A percentile compares a stretch with the other conserved stretches of the same genome.
phyloP scores from a whole-genome alignment of 2,329 filamentous ascomycete species.

The Colletotrichum destructivum region DNA sequence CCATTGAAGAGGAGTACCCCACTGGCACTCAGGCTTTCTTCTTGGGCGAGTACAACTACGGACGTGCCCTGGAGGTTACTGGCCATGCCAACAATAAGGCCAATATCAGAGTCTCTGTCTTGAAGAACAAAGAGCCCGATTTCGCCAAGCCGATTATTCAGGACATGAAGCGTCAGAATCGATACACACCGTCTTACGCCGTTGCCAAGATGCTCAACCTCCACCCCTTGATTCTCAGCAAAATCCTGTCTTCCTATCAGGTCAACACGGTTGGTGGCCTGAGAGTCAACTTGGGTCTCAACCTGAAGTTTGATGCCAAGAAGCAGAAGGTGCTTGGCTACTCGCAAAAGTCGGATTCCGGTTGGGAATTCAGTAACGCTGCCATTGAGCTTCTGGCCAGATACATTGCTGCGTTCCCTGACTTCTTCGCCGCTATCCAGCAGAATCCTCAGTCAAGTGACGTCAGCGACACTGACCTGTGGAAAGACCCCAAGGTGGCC shows the following conservation, averaged over 20 bases:
- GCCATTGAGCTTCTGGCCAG: conserved; percentile 85
- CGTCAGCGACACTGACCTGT: conserved; percentile 88
- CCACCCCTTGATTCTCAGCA: conserved; percentile 91
- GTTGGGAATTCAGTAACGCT: conserved; percentile 95
- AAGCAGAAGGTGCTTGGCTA: conserved; percentile 97
- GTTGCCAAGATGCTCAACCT: conserved; percentile 87
- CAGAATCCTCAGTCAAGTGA: conserved; percentile 88
- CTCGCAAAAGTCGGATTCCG: conserved; percentile 85
- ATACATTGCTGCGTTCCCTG: conserved; percentile 95
- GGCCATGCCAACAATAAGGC: conserved; percentile 82
- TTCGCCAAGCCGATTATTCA: conserved; percentile 84
- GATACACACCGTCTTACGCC: conserved; percentile 89
- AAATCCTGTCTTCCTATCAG: conserved; percentile 94
- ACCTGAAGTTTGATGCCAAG: conserved; percentile 96
- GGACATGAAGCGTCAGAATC: conserved; percentile 77
- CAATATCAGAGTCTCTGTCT: conserved; percentile 82
- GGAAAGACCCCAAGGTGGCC: conserved; percentile 79
- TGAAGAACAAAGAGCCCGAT: conserved; percentile 82
- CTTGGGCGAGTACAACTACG: conserved; percentile 93
- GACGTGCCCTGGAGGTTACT: conserved; percentile 87
- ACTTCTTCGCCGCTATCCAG: conserved; percentile 93
- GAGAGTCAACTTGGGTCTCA: conserved; percentile 91
- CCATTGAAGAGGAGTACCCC: conserved; percentile 94
- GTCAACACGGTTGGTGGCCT: conserved; percentile 84
- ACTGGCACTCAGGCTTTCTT: conserved; percentile 89